Base-by-base conservation (phyloP, 192 early-diverging fungal species). In the Podila epicladia region DNA sequence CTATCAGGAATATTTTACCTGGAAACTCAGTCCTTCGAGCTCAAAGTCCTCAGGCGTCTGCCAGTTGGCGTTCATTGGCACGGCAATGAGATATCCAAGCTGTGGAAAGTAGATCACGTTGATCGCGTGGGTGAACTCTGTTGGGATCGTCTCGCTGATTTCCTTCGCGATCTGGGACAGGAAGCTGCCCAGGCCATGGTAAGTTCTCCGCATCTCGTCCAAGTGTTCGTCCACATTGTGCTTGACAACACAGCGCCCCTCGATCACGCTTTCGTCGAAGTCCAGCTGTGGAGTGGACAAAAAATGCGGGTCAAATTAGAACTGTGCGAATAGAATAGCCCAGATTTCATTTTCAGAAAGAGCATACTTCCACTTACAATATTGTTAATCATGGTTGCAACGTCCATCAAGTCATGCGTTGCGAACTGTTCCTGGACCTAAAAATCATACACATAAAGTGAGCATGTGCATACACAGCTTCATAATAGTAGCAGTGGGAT, bases 21-120 rank as follows among this genome's bases (percentile, higher is more conserved):
- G 92, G 28, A 85, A 88, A 57, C 73, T 71, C 15, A 93, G 83
- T 0, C 88, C 91, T 12, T 87, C 82, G 5, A 88, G 71, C 8
- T 69, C 64, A 63, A 82, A 84, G 60, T 82, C 82, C 33, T 87
- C 77, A 57, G 86, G 75, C 15, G 78, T 64, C 32, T 67, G 84
- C 82, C 88, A 87, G 19, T 85, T 71, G 13, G 74, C 69, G 33
- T 87, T 83, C 51, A 86, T 75, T 0, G 94, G 93, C 6, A 94
- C 73, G 3, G 92, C 90, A 33, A 96, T 86, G 13, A 96, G 73
- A 60, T 91, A 96, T 5, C 95, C 95, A 9, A 96, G 84, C 82
- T 92, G 88, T 15, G 95, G 94, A 74, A 94, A 93, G 71, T 95
- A 96, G 6, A 96, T 88, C 4, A 96, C 92, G 49, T 91, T 93